Evolutionary conservation across 2,329 filamentous ascomycete genomes (phyloP).

Genomic region (Davidsoniella australis): DNA sequence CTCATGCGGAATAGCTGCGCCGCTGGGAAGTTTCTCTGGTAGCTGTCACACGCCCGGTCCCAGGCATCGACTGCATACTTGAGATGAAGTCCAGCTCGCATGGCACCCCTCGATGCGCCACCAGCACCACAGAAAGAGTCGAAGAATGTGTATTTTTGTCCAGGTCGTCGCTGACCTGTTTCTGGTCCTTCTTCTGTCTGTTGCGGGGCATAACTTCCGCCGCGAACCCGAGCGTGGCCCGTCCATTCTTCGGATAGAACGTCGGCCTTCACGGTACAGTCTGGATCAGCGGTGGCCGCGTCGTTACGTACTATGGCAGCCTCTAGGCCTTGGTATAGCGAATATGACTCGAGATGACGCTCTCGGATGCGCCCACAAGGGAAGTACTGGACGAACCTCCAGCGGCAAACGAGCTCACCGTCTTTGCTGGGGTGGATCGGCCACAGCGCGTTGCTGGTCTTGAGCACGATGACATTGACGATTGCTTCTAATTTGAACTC

Average conservation of each 20-base stretch:
- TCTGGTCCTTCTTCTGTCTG: background rate
- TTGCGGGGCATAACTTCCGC: conserved; percentile 9
- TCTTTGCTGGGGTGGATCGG: conserved; percentile 21
- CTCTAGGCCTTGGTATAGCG: conserved; percentile 21
- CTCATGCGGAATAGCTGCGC: conserved; percentile 30
- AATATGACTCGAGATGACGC: conserved; percentile 11
- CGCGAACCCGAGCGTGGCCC: conserved; percentile 3
- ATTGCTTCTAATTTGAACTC: conserved; percentile 27
- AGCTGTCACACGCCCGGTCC: conserved; percentile 36
- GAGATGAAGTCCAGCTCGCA: conserved; percentile 37
- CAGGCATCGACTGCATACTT: conserved; percentile 49
- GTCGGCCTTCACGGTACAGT: conserved; percentile 19
- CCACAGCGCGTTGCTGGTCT: conserved; percentile 37
- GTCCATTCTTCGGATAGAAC: conserved; percentile 20
- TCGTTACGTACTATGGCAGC: conserved; percentile 20
- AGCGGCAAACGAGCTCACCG: conserved; percentile 34
- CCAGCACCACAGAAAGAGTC: conserved; percentile 62
- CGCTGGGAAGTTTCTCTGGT: conserved; percentile 39
- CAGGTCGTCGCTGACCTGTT: conserved; percentile 10
- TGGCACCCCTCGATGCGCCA: conserved; percentile 49
- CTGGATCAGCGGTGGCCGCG: conserved; percentile 18
- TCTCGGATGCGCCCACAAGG: conserved; percentile 12
- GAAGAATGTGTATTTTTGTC: conserved; percentile 45
- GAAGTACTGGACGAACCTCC: conserved; percentile 24
- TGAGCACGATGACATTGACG: conserved; percentile 24